Base-by-base conservation (phyloP, 2,329 filamentous ascomycete genomes). In the Epichloe aotearoae region DNA sequence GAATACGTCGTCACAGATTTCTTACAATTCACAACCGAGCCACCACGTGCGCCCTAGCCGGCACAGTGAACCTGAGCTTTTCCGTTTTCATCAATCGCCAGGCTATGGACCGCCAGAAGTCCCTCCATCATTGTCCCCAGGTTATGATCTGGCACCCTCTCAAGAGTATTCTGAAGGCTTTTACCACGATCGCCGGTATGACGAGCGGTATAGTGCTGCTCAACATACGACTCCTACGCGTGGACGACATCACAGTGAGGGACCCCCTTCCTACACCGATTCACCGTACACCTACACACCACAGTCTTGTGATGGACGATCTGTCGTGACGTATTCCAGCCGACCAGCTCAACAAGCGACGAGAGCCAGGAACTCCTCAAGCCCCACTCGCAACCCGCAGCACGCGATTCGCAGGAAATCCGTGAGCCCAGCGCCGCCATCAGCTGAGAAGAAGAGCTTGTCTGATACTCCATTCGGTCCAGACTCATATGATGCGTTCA, bases 401-500 rank as follows among this genome's bases (percentile, higher is more conserved):
- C 74, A 77, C 55, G 78, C 75, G 36, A 80, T 82, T 54, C 74
- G 70, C 53, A 79, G 86, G 49, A 90, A 90, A 64, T 88, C 85
- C 1, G 78, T 89, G 34, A 88, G 84, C 58, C 84, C 86, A 2
- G 77, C 78, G 1, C 84, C 85, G 54, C 75, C 63, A 20, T 72
- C 63, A 38, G 64, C 67, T 49, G 73, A 69, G 45, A 64, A 69
- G 45, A 73, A 78, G 52, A 69, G 76, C 47, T 59, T 78, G 5
- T 84, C 83, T 2, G 76, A 75, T 15, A 66, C 85, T 4, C 85
- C 85, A 0, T 91, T 88, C 58, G 79, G 82, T 0, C 86, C 86
- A 0, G 86, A 90, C 61, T 83, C 80, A 36, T 90, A 88, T 61
- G 81, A 88, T 58, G 74, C 78, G 1, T 73, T 88, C 56, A 90